Conservation (phyloP, 169 alveolate genomes). For the Eimeria praecox region DNA sequence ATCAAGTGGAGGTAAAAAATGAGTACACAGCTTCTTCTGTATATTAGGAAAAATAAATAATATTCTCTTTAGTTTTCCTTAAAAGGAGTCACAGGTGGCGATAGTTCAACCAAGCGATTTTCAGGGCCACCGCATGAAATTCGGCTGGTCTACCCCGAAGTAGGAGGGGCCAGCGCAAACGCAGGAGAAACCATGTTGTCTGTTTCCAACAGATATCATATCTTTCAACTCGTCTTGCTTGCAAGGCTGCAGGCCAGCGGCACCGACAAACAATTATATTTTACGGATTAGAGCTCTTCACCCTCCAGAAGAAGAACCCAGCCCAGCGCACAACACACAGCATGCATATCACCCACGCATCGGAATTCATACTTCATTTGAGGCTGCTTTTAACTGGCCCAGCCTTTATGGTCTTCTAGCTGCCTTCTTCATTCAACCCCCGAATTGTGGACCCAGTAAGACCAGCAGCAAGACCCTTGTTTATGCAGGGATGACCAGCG, state of each 20-base stretch:
- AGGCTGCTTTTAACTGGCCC: background rate
- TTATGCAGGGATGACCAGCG: background rate
- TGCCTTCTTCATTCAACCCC: background rate
- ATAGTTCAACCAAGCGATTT: background rate
- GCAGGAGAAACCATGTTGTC: background rate
- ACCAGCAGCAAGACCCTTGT: no score
- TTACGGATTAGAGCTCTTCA: background rate
- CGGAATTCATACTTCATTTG: background rate
- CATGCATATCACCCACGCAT: background rate
- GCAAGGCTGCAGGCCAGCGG: no score
- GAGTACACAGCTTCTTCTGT: background rate
- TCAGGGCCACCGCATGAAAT: background rate
- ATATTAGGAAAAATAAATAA: background rate
- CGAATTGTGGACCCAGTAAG: background rate
- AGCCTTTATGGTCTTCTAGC: background rate
- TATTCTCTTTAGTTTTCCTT: background rate
- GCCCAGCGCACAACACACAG: background rate
- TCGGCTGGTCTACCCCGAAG: constrained; percentile 1
- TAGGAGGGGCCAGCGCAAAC: background rate
- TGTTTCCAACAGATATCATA: background rate
- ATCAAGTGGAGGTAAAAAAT: background rate
- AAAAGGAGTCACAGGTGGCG: background rate
- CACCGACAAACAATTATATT: no score
- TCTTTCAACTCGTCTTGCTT: no score
- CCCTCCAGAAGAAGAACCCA: background rate